Conservation (phyloP, 148 eudicot species). For the Pouteria glomerata region DNA sequence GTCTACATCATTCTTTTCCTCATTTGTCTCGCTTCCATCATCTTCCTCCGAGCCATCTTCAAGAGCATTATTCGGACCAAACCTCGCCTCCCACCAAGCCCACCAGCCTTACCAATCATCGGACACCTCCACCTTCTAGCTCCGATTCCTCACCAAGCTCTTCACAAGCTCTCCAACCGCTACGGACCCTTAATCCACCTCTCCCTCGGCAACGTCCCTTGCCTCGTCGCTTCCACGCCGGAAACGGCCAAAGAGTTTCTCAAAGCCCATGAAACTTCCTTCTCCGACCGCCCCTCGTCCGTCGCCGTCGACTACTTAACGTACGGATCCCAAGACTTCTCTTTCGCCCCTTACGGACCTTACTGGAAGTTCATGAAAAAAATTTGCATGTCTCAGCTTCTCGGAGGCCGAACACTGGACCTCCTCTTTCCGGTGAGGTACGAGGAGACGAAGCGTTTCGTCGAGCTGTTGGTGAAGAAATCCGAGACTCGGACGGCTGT, state of each 20-base stretch:
- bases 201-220: constrained; percentile 32
- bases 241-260: constrained; percentile 37
- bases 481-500: constrained; percentile 17
- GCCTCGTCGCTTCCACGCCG: constrained; percentile 29
- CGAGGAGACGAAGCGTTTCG: constrained; percentile 16
- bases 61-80: background rate
- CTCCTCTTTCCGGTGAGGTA: constrained; percentile 22
- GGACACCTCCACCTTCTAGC: constrained; percentile 47
- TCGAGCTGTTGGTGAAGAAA: constrained; percentile 16
- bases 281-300: constrained; percentile 20
- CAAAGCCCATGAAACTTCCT: constrained; percentile 29
- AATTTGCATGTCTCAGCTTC: constrained; percentile 36
- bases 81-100: constrained; percentile 27
- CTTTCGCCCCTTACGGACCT: constrained; percentile 42
- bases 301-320: constrained; percentile 31
- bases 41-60: constrained; percentile 4
- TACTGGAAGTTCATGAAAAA: constrained; percentile 45
- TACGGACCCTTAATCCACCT: constrained; percentile 34
- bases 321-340: constrained; percentile 35
- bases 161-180: constrained; percentile 31
- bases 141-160: constrained; percentile 38
- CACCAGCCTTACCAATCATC: constrained; percentile 32
- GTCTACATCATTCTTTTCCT: constrained; percentile 17
- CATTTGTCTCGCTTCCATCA: constrained; percentile 13
- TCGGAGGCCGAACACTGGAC: constrained; percentile 29